Conservation (phyloP, 768 basidiomycete species). For the Mycena indigotica region DNA sequence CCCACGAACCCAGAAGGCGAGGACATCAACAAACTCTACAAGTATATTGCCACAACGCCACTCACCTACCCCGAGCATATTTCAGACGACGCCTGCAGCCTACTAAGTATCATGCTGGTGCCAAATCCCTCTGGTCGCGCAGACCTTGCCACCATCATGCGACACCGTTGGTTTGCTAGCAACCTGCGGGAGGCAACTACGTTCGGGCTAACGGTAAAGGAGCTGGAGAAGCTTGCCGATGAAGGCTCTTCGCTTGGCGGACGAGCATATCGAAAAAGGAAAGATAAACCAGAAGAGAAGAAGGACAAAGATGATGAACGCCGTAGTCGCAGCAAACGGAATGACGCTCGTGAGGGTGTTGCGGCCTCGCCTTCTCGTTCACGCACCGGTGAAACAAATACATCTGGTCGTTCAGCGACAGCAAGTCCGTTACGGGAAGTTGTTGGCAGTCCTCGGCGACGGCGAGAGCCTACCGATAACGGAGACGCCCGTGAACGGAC, state of each 20-base stretch:
- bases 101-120: slow-evolving; percentile 90
- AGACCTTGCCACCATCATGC: slow-evolving; percentile 77
- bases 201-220: slow-evolving; percentile 73
- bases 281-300: slow-evolving; percentile 3
- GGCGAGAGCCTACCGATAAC: neutral
- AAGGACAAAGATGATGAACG: neutral
- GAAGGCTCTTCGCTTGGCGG: slow-evolving; percentile 83
- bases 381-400: slow-evolving; percentile 35
- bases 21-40: slow-evolving; percentile 97
- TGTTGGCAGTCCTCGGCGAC: slow-evolving; percentile 17
- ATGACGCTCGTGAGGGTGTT: neutral
- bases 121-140: slow-evolving; percentile 84
- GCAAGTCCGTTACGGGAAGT: slow-evolving; percentile 6
- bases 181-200: slow-evolving; percentile 44
- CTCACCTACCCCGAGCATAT: slow-evolving; percentile 95
- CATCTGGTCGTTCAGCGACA: neutral
- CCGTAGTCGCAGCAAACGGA: slow-evolving; percentile 6
- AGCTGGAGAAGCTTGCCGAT: slow-evolving; percentile 78
- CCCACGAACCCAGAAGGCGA: slow-evolving; percentile 98
- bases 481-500: slow-evolving; percentile 17
- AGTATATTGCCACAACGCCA: slow-evolving; percentile 96
- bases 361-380: slow-evolving; percentile 10
- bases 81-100: slow-evolving; percentile 76
- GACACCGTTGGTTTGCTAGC: slow-evolving; percentile 80
- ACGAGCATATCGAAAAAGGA: slow-evolving; percentile 51